Base-by-base conservation (phyloP, 23 red algal genomes). In the Agarophyton chilense region DNA sequence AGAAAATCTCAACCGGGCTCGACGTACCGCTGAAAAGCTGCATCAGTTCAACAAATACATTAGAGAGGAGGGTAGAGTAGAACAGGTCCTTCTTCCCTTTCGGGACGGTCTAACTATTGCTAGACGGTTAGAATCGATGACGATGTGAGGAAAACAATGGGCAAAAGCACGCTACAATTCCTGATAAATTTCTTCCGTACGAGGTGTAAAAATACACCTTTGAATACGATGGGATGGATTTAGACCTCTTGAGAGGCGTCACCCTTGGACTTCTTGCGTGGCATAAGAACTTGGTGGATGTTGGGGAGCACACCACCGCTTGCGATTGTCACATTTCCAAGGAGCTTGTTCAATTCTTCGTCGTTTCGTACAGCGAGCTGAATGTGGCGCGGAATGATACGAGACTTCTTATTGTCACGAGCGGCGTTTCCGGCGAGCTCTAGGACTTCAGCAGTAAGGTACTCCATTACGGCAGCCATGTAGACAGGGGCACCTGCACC, bases 331-430 rank as follows among this genome's bases (percentile, higher is more conserved):
- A 99, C 97, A 64, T 82, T 74, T 60, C 87, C 83, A 70, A 99
- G 90, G 39, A 99, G 83, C 64, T 99, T 99, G 92, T 99, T 99
- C 25, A 99, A 72, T 78, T 99, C 97, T 72, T 99, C 97, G 65
- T 99, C 97, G 75, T 99, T 99, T 42, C 97, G 90, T 25, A 99
- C 93, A 13, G 97, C 97, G 21, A 99, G 92, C 72, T 99, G 97
- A 79, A 99, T 93, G 79, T 99, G 97, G 17, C 97, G 92, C 28
- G 97, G 97, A 29, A 99, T 88, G 87, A 99, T 99, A 68, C 97
- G 93, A n/a, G 97, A 94, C 88, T 99, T 99, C 97, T 99, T 99
- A 90, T 99, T 99, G 92, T 99, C 97, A 70, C 97, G 93, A 16
- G 97, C 93, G 39, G 97, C 97, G 65, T 99, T 99, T 41, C 97